These are phyloP conservation scores for barrel medic (Medicago truncatula) DNA, from an alignment of 306 rosid species.

Conservation along the genomic window MtrunA17r5.0-ANR NC_053047.1:22704001-22704500, in stretches of 20 bases:
- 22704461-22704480: no score
- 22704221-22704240: conserved; percentile 31
- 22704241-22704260: neutral
- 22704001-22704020: no score
- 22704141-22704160: no score
- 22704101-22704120: no score
- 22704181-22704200: neutral
- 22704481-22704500: no score
- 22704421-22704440: conserved; percentile 56
- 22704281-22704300: conserved; percentile 25
- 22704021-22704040: no score
- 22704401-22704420: conserved; percentile 71
- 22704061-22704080: no score
- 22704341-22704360: conserved; percentile 47
- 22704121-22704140: no score
- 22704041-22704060: no score
- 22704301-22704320: conserved; percentile 88
- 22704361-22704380: no score
- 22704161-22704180: no score
- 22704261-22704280: neutral
- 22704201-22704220: conserved; percentile 55
- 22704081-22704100: no score
- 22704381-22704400: conserved; percentile 62
- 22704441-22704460: neutral
- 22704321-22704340: conserved; percentile 75